Evolutionary conservation across 1,139 yeast genomes (phyloP), one percentile per base, ranked within the genome.

Genomic region (Suhomyces yuchorum): DNA sequence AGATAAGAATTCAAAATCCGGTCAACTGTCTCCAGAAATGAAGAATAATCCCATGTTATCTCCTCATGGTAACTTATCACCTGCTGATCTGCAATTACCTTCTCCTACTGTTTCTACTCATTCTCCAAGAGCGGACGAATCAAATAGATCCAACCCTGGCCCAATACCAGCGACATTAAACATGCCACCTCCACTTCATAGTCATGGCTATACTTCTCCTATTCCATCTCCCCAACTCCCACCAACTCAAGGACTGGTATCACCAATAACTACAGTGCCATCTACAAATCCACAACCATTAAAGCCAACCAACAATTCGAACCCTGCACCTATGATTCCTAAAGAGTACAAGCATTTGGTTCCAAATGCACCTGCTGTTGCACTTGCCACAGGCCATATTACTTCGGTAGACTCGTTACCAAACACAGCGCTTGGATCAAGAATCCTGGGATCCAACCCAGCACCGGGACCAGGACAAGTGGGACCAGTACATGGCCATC

Each of bases 101-200:
- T 46, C 47, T 22, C 49, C 44, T 14, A 47, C 48, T 1, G 26
- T 40, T 12, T 42, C 48, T 17, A 30, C 37, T 2, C 26, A 46
- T 9, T 46, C 49, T 9, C 26, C 32, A 17, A 20, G 20, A 38
- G n/a, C 14, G 2, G 41, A 35, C 2, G 44, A 41, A 28, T 15
- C 35, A 6, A 14, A 23, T 2, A 41, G 43, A 28, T 20, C 40
- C 2, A 15, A 37, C 6, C 45, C 44, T 18, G 48, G 45, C 6
- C 45, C 45, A 2, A 41, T 46, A 8, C 45, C 45, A 6, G 32
- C 48, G 9, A 46, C 48, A 3, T 34, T 23, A 3, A 37, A 22
- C n/a, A 41, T 46, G 32, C 35, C 41, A 12, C 48, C 45, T 8
- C 48, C 48, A 33, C 15, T 22, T 22, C 42, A 43, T 12, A 20